Percentiles rank a stretch among this genome's conserved stretches.
phyloP scores from a whole-genome alignment of 179 eudicot genomes.

The Monotropa hypopitys region DNA sequence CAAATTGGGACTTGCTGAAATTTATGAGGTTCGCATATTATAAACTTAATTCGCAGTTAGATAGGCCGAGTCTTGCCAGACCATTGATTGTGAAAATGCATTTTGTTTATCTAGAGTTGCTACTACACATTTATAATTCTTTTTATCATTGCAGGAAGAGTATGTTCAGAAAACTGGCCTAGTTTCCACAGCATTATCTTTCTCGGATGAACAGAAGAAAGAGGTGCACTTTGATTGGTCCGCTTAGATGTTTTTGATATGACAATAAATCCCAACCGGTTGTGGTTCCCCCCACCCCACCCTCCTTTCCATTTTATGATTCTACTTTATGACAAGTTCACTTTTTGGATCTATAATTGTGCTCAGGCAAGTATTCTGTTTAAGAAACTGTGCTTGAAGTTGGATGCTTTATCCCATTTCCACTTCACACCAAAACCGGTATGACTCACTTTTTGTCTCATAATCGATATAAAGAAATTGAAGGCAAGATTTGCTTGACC shows the following conservation, averaged over 20 bases:
- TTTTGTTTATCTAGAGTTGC: background rate
- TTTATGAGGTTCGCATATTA: constrained; percentile 53
- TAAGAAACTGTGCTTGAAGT: constrained; percentile 66
- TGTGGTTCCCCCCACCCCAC: background rate
- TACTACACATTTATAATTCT: background rate
- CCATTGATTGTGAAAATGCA: background rate
- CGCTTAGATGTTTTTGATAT: background rate
- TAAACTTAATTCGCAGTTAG: background rate
- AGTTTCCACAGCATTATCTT: constrained; percentile 44
- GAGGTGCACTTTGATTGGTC: constrained; percentile 34
- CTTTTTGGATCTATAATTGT: constrained; percentile 8
- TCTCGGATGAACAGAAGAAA: constrained; percentile 64
- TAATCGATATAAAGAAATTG: background rate
- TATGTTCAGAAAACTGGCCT: constrained; percentile 83
- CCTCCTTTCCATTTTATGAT: background rate
- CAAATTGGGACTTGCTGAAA: constrained; percentile 86
- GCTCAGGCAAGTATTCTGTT: constrained; percentile 59
- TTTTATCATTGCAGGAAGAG: constrained; percentile 57
- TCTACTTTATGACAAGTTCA: background rate
- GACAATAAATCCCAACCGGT: background rate
- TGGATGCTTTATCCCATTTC: constrained; percentile 96
- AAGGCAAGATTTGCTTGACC: background rate
- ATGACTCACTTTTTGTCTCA: constrained; percentile 11
- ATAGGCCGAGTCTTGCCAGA: background rate
- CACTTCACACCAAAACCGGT: constrained; percentile 98